Conservation (phyloP, 2,329 filamentous ascomycete species). For the Phyllosticta citrichinensis region DNA sequence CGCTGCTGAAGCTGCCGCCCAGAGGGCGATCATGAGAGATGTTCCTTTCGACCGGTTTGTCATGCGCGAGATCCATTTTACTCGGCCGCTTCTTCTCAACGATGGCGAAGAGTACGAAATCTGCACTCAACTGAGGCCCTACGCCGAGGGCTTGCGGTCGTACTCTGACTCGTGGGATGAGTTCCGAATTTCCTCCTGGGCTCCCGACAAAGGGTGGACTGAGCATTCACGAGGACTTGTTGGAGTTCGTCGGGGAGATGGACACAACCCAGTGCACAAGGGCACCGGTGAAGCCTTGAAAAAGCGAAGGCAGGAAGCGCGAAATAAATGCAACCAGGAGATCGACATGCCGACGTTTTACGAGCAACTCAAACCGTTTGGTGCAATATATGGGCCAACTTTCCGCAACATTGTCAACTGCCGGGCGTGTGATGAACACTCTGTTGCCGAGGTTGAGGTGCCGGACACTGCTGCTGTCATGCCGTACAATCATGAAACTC, state of each 20-base stretch:
- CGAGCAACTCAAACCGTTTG: background rate
- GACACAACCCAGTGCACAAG: background rate
- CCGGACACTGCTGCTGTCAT: slow-evolving; percentile 4
- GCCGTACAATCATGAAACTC: slow-evolving; percentile 3
- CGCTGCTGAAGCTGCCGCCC: slow-evolving; percentile 19
- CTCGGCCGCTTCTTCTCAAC: slow-evolving; percentile 3
- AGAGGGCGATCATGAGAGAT: slow-evolving; percentile 3
- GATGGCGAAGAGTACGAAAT: slow-evolving; percentile 4
- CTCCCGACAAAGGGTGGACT: slow-evolving; percentile 2
- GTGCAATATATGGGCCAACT: slow-evolving; percentile 5
- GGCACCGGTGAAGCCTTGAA: background rate
- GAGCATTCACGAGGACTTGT: slow-evolving; percentile 9
- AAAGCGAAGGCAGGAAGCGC: background rate
- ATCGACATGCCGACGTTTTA: slow-evolving; percentile 1
- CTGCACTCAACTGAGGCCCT: background rate
- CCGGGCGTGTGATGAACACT: background rate
- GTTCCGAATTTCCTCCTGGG: slow-evolving; percentile 8
- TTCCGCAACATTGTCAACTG: slow-evolving; percentile 5
- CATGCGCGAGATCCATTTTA: slow-evolving; percentile 1
- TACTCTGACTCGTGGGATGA: slow-evolving; percentile 8
- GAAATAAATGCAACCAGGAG: background rate
- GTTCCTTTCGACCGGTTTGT: background rate
- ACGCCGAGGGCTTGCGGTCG: slow-evolving; percentile 4
- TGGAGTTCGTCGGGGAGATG: slow-evolving; percentile 1
- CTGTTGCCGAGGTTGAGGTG: background rate